Percentiles rank a stretch among this genome's conserved stretches.
Evolutionary conservation across 306 rosid genomes (phyloP).

Genomic region (Clitoria ternatea): DNA sequence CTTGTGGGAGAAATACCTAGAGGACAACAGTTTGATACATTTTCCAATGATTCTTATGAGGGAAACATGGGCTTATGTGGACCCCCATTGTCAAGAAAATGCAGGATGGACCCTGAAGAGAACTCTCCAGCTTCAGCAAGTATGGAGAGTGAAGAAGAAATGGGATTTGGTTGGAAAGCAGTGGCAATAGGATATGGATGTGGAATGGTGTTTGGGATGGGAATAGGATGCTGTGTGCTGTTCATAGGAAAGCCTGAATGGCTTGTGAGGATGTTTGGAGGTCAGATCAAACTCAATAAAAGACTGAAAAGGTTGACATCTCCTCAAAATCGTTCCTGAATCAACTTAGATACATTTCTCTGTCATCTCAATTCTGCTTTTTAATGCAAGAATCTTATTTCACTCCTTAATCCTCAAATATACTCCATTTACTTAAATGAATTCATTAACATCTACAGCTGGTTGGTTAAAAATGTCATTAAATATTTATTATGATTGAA

Average conservation of each 20-base stretch:
- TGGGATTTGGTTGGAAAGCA: slow-evolving; percentile 32
- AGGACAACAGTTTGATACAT: slow-evolving; percentile 38
- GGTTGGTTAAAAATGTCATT: too few relatives aligned
- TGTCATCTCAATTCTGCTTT: too few relatives aligned
- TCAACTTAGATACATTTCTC: too few relatives aligned
- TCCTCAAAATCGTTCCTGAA: not conserved
- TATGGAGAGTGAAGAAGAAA: not conserved
- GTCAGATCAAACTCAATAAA: not conserved
- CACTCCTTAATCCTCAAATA: too few relatives aligned
- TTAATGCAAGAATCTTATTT: too few relatives aligned
- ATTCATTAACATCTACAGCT: too few relatives aligned
- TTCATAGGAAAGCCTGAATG: slow-evolving; percentile 11
- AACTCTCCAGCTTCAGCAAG: not conserved
- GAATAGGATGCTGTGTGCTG: slow-evolving; percentile 7
- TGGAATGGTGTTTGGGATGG: slow-evolving; percentile 28
- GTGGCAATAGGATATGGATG: slow-evolving; percentile 37
- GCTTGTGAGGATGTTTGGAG: not conserved
- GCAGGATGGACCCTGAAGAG: not conserved
- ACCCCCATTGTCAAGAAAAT: slow-evolving; percentile 20
- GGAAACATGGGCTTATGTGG: slow-evolving; percentile 36
- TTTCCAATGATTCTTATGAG: slow-evolving; percentile 20
- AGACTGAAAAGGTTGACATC: not conserved
- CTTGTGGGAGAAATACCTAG: slow-evolving; percentile 32
- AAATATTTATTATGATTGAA: too few relatives aligned
- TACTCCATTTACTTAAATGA: too few relatives aligned